These are phyloP conservation scores for Pseudoturritis turrita DNA, from an alignment of 345 rosid genomes.

Conservation along the genomic window DNA sequence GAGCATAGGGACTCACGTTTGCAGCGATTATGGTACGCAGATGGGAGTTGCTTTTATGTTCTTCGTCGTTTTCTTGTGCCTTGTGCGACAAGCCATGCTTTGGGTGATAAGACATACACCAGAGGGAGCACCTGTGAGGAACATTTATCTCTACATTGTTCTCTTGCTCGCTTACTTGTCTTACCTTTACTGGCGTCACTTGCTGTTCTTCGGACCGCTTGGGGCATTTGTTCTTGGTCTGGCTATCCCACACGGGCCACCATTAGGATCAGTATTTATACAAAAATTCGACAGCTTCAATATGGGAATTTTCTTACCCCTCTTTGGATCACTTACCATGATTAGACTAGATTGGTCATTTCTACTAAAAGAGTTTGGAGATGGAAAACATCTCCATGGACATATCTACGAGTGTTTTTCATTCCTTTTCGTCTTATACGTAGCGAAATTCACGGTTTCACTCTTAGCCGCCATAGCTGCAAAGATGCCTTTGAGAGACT, in stretches of 20 bases:
- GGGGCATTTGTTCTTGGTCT: constrained; percentile 39
- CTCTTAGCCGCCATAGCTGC: constrained; percentile 23
- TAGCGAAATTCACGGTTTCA: constrained; percentile 22
- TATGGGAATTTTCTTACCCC: constrained; percentile 30
- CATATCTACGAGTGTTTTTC: constrained; percentile 5
- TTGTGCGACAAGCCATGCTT: constrained; percentile 30
- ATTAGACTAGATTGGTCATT: constrained; percentile 18
- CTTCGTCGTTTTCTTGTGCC: background rate
- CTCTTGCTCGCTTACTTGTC: constrained; percentile 14
- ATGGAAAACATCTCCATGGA: background rate
- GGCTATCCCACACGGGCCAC: constrained; percentile 43
- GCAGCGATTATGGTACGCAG: background rate
- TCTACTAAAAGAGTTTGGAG: background rate
- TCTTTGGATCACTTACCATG: constrained; percentile 30
- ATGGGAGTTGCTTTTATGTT: background rate
- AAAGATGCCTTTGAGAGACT: constrained; percentile 43
- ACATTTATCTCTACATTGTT: background rate
- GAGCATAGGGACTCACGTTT: background rate
- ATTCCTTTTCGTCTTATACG: constrained; percentile 1
- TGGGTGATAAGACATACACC: constrained; percentile 37
- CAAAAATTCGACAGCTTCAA: constrained; percentile 31
- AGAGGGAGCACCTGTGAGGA: constrained; percentile 28
- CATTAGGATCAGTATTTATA: constrained; percentile 37
- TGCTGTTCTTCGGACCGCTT: background rate
- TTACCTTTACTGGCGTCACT: background rate